A percentile compares a stretch with the other conserved stretches of the same genome.
These are phyloP conservation scores for Skeletonema marinoi DNA, from an alignment of 108 stramenopile genomes.

Conservation along the genomic window DNA sequence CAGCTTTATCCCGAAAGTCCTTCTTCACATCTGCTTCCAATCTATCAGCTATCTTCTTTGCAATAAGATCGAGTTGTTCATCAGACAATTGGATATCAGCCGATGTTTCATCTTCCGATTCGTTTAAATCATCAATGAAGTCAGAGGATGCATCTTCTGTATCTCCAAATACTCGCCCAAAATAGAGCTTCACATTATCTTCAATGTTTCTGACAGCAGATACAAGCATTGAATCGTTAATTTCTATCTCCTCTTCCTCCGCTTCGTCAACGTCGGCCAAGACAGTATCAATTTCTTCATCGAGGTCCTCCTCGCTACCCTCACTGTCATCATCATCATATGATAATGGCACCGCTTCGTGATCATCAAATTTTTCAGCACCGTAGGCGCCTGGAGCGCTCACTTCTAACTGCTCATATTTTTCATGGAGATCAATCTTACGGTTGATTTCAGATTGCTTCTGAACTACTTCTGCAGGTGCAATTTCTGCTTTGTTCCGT, in stretches of 20 bases:
- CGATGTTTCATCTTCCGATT: constrained; percentile 14
- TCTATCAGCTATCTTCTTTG: constrained; percentile 38
- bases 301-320: constrained; percentile 26
- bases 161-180: constrained; percentile 40
- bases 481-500: constrained; percentile 30
- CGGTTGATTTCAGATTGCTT: constrained; percentile 4
- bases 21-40: constrained; percentile 42
- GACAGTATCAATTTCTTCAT: constrained; percentile 22
- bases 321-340: background rate
- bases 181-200: constrained; percentile 35
- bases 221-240: constrained; percentile 37
- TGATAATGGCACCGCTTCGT: background rate
- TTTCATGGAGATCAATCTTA: constrained; percentile 13
- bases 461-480: constrained; percentile 15
- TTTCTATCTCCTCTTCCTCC: constrained; percentile 48
- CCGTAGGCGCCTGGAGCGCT: background rate
- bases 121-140: constrained; percentile 25
- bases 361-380: background rate
- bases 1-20: constrained; percentile 38
- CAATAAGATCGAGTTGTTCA: constrained; percentile 36
- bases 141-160: constrained; percentile 19
- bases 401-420: background rate
- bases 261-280: constrained; percentile 37
- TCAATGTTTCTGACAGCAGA: constrained; percentile 42
- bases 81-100: constrained; percentile 25